Evolutionary conservation across 257 asterid genomes (phyloP).

Genomic region (Linderniella brevidens): DNA sequence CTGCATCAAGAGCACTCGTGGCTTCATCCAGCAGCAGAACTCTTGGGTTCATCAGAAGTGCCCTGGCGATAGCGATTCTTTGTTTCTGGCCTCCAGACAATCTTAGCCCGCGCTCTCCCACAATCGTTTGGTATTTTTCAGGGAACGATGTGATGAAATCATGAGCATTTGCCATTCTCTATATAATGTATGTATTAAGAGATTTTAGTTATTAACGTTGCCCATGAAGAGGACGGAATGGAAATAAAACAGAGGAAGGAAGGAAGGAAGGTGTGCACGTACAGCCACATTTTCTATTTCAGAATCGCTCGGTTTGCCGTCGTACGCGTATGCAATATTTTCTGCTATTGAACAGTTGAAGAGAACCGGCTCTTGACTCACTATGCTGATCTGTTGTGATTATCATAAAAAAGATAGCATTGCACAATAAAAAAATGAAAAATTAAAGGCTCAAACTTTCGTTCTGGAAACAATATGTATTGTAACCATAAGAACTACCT

Average conservation of each 20-base stretch:
- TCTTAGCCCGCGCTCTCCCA: slow-evolving; percentile 59
- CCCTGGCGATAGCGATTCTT: slow-evolving; percentile 57
- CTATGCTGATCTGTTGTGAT: slow-evolving; percentile 63
- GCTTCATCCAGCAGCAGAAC: slow-evolving; percentile 50
- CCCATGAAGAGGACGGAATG: no score
- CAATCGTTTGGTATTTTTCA: slow-evolving; percentile 36
- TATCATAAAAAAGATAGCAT: background rate
- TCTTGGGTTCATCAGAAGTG: slow-evolving; percentile 48
- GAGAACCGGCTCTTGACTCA: slow-evolving; percentile 63
- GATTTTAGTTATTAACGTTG: no score
- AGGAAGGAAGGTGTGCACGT: slow-evolving; percentile 9
- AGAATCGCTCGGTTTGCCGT: slow-evolving; percentile 41
- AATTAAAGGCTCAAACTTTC: background rate
- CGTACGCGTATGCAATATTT: slow-evolving; percentile 57
- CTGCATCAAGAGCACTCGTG: slow-evolving; percentile 59
- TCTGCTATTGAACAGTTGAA: slow-evolving; percentile 60
- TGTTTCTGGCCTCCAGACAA: slow-evolving; percentile 68
- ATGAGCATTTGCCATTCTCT: slow-evolving; percentile 65
- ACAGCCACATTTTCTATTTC: slow-evolving; percentile 55
- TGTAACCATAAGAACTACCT: slow-evolving; percentile 2
- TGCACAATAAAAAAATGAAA: no score
- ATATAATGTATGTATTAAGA: slow-evolving; percentile 10
- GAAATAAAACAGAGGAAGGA: background rate
- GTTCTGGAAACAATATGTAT: background rate
- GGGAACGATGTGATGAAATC: slow-evolving; percentile 43